Base-by-base conservation (phyloP, 2,329 filamentous ascomycete genomes). In the Nectriaceae sp. region DNA sequence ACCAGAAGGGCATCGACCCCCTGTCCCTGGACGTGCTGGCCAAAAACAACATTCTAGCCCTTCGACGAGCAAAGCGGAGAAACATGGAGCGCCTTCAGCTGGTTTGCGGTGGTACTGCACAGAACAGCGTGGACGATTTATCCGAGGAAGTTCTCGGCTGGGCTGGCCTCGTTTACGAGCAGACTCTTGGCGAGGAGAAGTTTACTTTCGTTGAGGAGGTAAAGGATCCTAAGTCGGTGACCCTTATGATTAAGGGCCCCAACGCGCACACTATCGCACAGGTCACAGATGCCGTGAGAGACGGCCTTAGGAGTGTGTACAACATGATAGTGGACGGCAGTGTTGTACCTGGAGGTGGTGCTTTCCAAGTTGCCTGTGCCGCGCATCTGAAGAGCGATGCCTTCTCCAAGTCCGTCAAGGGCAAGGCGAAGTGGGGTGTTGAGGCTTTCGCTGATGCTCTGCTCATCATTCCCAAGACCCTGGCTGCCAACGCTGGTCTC, bases 321-420 rank as follows among this genome's bases (percentile, higher is more conserved):
- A 99, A 99, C 79, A 96, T 96, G 80, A 97, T 99, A 69, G 93
- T 97, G n/a, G 94, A 99, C 70, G 85, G 87, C 73, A 93, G 89
- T 60, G 94, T 99, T 18, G 90, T 99, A 21, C 94, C 94, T 2
- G 94, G 94, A 49, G 94, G 85, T 49, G 94, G 94, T 62, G 90
- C 94, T 42, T 99, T 96, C 84, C 94, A 99, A 72, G 86, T 99
- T 39, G 92, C 94, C 24, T 96, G 90, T 62, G 90, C 92, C 20
- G 80, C 85, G 40, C 91, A 96, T 71, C 79, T 99, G 53, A 88
- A 88, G 69, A 91, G 90, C 56, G 90, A 96, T 64, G 82, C 81
- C 16, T 96, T 97, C 75, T 80, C 80, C 61, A 95, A 90, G 77
- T 87, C 88, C 22, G 89, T 97, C 67, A 99, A 97, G 80, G 94